Percentiles rank a stretch among this genome's conserved stretches.
Evolutionary conservation across 2,329 filamentous ascomycete genomes (phyloP).

Genomic region (Beauveria varroae): DNA sequence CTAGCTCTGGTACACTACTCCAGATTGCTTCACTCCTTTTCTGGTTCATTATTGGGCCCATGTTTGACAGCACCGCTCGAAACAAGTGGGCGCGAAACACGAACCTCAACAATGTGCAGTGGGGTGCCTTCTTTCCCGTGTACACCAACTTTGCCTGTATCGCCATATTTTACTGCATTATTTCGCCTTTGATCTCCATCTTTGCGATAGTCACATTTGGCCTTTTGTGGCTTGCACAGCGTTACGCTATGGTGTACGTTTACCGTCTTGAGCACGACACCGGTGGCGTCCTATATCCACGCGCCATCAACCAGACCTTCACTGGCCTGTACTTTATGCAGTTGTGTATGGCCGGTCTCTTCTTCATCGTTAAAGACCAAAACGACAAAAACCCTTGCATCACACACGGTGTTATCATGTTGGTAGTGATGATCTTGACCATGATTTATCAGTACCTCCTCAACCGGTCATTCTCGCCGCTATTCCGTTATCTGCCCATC

Average conservation of each 20-base stretch:
- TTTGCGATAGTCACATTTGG: slow-evolving; percentile 92
- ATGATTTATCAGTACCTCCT: slow-evolving; percentile 70
- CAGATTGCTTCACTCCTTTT: slow-evolving; percentile 72
- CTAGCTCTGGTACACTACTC: slow-evolving; percentile 79
- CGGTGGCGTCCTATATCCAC: slow-evolving; percentile 83
- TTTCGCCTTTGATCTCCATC: slow-evolving; percentile 82
- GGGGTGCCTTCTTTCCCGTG: slow-evolving; percentile 91
- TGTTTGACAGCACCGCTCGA: slow-evolving; percentile 73
- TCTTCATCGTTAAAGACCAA: slow-evolving; percentile 66
- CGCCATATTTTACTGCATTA: slow-evolving; percentile 77
- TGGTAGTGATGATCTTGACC: slow-evolving; percentile 65
- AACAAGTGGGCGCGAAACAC: slow-evolving; percentile 85
- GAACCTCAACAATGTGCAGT: slow-evolving; percentile 66
- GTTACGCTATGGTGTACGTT: slow-evolving; percentile 96
- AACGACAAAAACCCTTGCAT: slow-evolving; percentile 50
- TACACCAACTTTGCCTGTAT: slow-evolving; percentile 97
- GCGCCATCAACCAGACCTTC: slow-evolving; percentile 91
- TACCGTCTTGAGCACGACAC: slow-evolving; percentile 85
- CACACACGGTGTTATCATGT: slow-evolving; percentile 78
- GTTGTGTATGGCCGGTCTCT: slow-evolving; percentile 78
- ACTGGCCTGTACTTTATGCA: slow-evolving; percentile 95
- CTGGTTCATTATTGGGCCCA: slow-evolving; percentile 74
- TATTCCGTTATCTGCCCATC: slow-evolving; percentile 85
- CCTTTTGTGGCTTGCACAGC: slow-evolving; percentile 87
- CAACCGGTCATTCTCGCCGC: slow-evolving; percentile 74